These are phyloP conservation scores for Hymenoscyphus linearis DNA, from an alignment of 2,329 filamentous ascomycete genomes.

Conservation along the genomic window DNA sequence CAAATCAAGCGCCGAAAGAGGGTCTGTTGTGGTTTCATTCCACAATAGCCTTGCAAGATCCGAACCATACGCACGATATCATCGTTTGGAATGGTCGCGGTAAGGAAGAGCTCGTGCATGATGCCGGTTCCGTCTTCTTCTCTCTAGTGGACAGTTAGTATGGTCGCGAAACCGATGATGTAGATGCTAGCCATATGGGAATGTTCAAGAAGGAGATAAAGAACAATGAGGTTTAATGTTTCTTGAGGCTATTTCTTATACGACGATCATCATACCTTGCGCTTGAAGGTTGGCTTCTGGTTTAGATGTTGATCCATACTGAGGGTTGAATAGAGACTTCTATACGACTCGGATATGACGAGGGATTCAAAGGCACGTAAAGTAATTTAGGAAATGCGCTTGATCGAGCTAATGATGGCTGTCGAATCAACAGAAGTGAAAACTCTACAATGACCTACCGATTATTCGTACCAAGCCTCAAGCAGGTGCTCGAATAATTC, in stretches of 20 bases:
- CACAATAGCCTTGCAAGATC: conserved; percentile 52
- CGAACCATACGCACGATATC: conserved; percentile 46
- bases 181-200: background rate
- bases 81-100: conserved; percentile 45
- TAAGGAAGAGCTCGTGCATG: conserved; percentile 58
- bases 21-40: conserved; percentile 47
- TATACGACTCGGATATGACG: background rate
- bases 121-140: conserved; percentile 32
- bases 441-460: background rate
- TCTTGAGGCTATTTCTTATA: background rate
- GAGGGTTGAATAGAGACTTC: background rate
- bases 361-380: background rate
- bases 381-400: background rate
- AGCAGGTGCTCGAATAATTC: background rate
- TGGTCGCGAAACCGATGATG: background rate
- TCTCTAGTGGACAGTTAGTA: background rate
- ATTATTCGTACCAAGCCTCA: background rate
- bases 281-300: background rate
- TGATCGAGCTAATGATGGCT: background rate
- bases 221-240: background rate
- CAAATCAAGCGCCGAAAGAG: conserved; percentile 50
- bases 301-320: background rate
- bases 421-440: background rate
- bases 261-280: background rate
- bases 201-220: background rate